Evolutionary conservation across 2,329 filamentous ascomycete genomes (phyloP).

Genomic region (Penicillium freii): DNA sequence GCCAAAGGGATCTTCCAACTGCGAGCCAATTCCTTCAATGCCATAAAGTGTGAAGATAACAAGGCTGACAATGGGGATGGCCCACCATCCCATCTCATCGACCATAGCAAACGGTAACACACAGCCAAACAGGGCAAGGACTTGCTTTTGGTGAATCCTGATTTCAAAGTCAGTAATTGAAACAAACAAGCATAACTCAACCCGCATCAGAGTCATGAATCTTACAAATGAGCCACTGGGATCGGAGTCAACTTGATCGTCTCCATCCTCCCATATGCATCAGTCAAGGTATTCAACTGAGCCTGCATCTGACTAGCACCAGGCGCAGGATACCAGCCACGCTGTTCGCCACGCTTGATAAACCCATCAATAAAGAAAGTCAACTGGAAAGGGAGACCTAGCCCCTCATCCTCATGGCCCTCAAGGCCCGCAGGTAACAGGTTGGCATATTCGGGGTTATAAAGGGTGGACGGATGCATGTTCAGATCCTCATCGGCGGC

Average conservation of each 20-base stretch:
- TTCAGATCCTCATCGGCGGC: slow-evolving; percentile 31
- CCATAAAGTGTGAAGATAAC: slow-evolving; percentile 64
- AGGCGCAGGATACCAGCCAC: slow-evolving; percentile 60
- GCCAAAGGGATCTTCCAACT: slow-evolving; percentile 66
- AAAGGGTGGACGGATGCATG: slow-evolving; percentile 31
- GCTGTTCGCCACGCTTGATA: slow-evolving; percentile 55
- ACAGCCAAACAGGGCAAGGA: slow-evolving; percentile 59
- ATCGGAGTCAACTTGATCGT: slow-evolving; percentile 64
- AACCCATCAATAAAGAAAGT: slow-evolving; percentile 60
- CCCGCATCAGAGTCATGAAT: not conserved
- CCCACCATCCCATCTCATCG: slow-evolving; percentile 62
- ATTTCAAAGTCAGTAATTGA: not conserved
- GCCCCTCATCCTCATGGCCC: slow-evolving; percentile 57
- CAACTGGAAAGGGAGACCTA: slow-evolving; percentile 61
- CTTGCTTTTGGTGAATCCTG: slow-evolving; percentile 63
- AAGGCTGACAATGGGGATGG: slow-evolving; percentile 57
- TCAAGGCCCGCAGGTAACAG: slow-evolving; percentile 52
- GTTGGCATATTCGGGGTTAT: slow-evolving; percentile 51
- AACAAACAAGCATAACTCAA: not conserved
- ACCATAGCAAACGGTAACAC: slow-evolving; percentile 64
- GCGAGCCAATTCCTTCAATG: slow-evolving; percentile 62
- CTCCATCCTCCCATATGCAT: slow-evolving; percentile 63
- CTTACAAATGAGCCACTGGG: slow-evolving; percentile 59
- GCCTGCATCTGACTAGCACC: slow-evolving; percentile 58
- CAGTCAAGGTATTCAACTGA: slow-evolving; percentile 56